Base-by-base conservation (phyloP, 352 stramenopile genomes). In the Thalassiosira exigua region DNA sequence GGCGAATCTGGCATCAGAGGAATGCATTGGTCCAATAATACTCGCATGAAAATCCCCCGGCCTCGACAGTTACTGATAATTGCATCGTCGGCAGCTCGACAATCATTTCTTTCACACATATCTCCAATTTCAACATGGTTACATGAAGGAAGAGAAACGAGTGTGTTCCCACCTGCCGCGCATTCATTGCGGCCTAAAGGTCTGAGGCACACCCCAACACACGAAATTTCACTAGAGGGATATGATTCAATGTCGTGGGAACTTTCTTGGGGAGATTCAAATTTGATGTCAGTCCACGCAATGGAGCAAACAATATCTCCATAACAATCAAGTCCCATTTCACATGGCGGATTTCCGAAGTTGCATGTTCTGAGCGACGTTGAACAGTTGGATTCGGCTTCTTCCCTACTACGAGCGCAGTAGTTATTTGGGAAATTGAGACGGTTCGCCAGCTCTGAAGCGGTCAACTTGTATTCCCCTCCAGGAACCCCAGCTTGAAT, bases 391-490 rank as follows among this genome's bases (percentile, higher is more conserved):
- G 30, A 29, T 21, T 70, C 42, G 19, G 46, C 67, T 58, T 79
- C 67, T 26, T 75, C 39, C 36, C 59, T 48, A 44, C 59, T 79
- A 12, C 66, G 46, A 22, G 75, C 75, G 51, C 75, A 83, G 56
- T 79, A 83, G 52, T 52, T 66, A 57, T 79, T 83, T 50, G 36
- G 29, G 65, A 61, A 65, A 39, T 77, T 76, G 22, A 83, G 36
- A 14, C 68, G 56, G 21, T 70, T 33, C 50, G 52, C 17, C 24
- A 82, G 56, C 42, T 82, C 74, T 32, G 59, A 48, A 0, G 22
- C 7, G 46, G 72, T 56, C n/a, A 81, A 58, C 5, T 26, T 17
- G 39, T 48, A 61, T 26, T 60, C 42, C 12, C 58, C 56, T 2
- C 65, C 69, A 19, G 44, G 29, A 27, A 56, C 57, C 56, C 11